Conservation (phyloP, 1,284 basidiomycete genomes). For the Sanghuangporus baumii region DNA sequence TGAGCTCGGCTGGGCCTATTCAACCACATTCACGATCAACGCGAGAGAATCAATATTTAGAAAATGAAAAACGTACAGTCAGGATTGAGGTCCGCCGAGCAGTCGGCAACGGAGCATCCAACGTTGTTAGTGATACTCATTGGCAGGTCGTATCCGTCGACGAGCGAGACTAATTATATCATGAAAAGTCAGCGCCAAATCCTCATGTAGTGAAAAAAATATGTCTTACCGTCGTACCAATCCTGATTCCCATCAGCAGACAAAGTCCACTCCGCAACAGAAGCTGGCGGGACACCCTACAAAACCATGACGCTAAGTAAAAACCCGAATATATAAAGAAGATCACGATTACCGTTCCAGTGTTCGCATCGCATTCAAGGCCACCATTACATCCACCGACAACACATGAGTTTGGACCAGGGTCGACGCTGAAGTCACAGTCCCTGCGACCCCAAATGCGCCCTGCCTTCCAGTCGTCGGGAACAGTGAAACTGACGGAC, state of each 20-base stretch:
- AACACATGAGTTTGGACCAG: conserved; percentile 34
- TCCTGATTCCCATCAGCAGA: conserved; percentile 30
- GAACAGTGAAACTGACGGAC: conserved; percentile 23
- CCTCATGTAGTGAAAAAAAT: not conserved
- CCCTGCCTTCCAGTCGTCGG: conserved; percentile 28
- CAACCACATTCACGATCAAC: not conserved
- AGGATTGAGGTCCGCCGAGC: conserved; percentile 49
- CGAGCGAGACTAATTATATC: conserved; percentile 38
- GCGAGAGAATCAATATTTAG: not conserved
- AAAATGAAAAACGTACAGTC: conserved; percentile 29
- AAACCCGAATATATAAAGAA: not conserved
- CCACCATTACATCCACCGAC: conserved; percentile 45
- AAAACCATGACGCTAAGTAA: not conserved
- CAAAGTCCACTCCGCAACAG: conserved; percentile 54
- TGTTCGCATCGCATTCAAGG: conserved; percentile 31
- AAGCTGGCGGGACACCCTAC: conserved; percentile 53
- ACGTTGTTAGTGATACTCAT: conserved; percentile 46
- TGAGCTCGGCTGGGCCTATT: conserved; percentile 43
- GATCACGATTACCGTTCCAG: conserved; percentile 7
- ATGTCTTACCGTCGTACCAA: conserved; percentile 40
- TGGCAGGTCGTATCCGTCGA: conserved; percentile 58
- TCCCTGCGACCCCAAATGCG: conserved; percentile 45
- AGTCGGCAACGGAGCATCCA: conserved; percentile 45
- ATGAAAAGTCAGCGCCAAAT: not conserved
- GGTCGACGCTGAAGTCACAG: conserved; percentile 34